phyloP scores from a whole-genome alignment of 2,329 filamentous ascomycete genomes.

The Fusarium miscanthi region DNA sequence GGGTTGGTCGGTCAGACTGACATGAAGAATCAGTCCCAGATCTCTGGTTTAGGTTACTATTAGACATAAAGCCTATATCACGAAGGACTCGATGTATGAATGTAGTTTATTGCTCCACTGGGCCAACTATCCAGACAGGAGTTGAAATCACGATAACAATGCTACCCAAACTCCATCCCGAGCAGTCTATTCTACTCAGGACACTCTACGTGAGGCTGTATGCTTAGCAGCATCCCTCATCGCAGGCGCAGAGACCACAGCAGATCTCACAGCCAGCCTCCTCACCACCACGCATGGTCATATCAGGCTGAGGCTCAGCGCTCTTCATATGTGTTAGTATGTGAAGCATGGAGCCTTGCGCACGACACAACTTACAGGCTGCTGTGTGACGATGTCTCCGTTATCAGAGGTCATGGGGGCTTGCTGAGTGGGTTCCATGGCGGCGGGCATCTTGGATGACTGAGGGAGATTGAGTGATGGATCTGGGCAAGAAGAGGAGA shows the following conservation, averaged over 20 bases:
- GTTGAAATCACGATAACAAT: constrained; percentile 21
- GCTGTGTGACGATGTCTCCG: constrained; percentile 53
- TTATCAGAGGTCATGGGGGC: constrained; percentile 55
- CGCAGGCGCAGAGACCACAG: constrained; percentile 58
- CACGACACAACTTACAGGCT: constrained; percentile 51
- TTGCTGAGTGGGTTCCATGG: constrained; percentile 57
- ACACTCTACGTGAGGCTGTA: background rate
- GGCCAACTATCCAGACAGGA: background rate
- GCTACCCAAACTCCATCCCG: constrained; percentile 28
- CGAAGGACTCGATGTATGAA: background rate
- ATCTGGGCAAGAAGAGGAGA: background rate
- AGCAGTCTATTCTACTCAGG: constrained; percentile 1
- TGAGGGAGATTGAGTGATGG: constrained; percentile 1
- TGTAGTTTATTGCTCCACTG: constrained; percentile 9
- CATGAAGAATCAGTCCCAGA: background rate
- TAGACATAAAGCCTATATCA: background rate
- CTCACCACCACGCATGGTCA: constrained; percentile 58
- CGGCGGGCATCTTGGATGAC: constrained; percentile 53
- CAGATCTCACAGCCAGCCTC: constrained; percentile 60
- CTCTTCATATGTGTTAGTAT: constrained; percentile 41
- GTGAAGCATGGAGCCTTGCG: background rate
- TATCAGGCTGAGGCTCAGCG: constrained; percentile 56
- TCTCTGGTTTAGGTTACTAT: background rate
- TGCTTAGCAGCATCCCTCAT: constrained; percentile 56
- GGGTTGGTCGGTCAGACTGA: background rate